These are phyloP conservation scores for Saccharum hybrid DNA, from an alignment of 202 grass and related monocot genomes.

Conservation along the genomic window DNA sequence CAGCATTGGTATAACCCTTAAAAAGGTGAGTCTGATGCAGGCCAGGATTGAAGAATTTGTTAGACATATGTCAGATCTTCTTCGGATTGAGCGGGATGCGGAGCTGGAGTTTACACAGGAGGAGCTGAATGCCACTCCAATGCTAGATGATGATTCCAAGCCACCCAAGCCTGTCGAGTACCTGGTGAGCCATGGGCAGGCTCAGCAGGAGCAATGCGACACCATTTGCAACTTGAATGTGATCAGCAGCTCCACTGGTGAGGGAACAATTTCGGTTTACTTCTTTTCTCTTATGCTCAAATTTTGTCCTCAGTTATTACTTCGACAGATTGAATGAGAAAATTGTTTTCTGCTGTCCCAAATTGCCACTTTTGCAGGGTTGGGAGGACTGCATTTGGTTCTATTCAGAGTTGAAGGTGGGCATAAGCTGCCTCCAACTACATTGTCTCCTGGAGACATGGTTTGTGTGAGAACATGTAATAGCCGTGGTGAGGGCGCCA, in stretches of 20 bases:
- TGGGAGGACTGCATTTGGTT: slow-evolving; percentile 92
- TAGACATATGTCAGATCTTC: slow-evolving; percentile 75
- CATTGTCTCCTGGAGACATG: slow-evolving; percentile 86
- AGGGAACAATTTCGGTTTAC: slow-evolving; percentile 33
- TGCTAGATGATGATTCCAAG: slow-evolving; percentile 52
- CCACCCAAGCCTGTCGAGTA: slow-evolving; percentile 76
- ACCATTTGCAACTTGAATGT: slow-evolving; percentile 94
- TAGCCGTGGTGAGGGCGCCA: slow-evolving; percentile 66
- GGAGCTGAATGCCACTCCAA: slow-evolving; percentile 78
- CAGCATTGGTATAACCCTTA: slow-evolving; percentile 71
- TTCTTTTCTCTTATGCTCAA: slow-evolving; percentile 35
- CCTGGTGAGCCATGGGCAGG: slow-evolving; percentile 83
- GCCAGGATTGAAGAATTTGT: slow-evolving; percentile 81
- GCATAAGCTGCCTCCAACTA: slow-evolving; percentile 87
- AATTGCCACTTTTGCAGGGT: slow-evolving; percentile 49
- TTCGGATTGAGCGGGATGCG: slow-evolving; percentile 74
- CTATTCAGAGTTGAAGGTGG: slow-evolving; percentile 88
- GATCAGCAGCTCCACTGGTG: slow-evolving; percentile 88
- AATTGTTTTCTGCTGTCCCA: slow-evolving; percentile 1
- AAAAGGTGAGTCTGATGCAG: slow-evolving; percentile 72
- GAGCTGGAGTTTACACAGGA: slow-evolving; percentile 94
- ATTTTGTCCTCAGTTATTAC: slow-evolving; percentile 9
- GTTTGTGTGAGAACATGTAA: slow-evolving; percentile 94
- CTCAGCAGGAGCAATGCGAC: slow-evolving; percentile 91
- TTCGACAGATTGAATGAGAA: slow-evolving; percentile 24